Conservation (phyloP, 345 rosid genomes). For the Conringia planisiliqua region DNA sequence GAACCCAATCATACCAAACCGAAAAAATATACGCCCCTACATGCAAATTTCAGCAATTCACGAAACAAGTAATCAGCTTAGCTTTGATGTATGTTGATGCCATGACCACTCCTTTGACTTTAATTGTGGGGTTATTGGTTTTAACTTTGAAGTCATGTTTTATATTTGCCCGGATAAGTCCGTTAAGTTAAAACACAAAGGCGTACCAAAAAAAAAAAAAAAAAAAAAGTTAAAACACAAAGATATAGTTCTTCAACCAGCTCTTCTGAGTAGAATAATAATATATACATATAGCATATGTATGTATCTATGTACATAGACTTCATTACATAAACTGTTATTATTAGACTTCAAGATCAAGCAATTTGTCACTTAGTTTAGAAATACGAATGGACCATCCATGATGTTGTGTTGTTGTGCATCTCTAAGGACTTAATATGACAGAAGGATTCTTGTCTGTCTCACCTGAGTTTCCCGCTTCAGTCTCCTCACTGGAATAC, state of each 20-base stretch:
- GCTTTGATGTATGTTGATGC: no score
- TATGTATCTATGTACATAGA: not conserved
- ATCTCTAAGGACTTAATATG: conserved; percentile 8
- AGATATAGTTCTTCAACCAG: not conserved
- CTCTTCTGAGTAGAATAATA: not conserved
- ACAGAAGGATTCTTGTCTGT: not conserved
- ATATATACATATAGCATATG: not conserved
- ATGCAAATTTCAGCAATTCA: no score
- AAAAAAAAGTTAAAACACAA: not conserved
- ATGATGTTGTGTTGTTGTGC: not conserved
- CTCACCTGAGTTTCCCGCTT: conserved; percentile 29
- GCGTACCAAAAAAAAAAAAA: no score
- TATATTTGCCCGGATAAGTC: no score
- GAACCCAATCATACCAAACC: not conserved
- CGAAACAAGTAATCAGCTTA: no score
- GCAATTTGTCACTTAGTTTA: not conserved
- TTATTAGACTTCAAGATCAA: not conserved
- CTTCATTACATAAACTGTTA: not conserved
- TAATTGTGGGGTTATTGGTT: no score
- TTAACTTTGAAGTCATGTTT: no score
- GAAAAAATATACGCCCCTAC: no score
- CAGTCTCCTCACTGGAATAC: conserved; percentile 25
- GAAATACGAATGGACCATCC: conserved; percentile 29
- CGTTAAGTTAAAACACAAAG: no score
- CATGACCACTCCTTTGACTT: no score